These are phyloP conservation scores for Iberis pinnata DNA, from an alignment of 345 rosid genomes.

Conservation along the genomic window DNA sequence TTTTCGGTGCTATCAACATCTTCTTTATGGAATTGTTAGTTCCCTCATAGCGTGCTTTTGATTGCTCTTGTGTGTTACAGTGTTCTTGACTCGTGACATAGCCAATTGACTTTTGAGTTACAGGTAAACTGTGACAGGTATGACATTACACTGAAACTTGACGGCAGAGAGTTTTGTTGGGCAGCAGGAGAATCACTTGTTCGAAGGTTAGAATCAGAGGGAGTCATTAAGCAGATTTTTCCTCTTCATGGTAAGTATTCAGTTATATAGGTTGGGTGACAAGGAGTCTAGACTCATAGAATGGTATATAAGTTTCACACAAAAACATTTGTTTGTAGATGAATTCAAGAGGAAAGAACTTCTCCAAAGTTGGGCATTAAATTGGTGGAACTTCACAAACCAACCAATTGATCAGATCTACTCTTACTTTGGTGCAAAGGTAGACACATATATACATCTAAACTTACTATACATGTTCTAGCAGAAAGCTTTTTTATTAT, in stretches of 20 bases:
- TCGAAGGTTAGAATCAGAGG: conserved; percentile 53
- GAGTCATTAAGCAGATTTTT: conserved; percentile 65
- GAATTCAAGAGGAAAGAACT: conserved; percentile 68
- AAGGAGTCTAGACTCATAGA: conserved; percentile 12
- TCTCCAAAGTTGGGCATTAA: conserved; percentile 66
- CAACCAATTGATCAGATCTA: conserved; percentile 85
- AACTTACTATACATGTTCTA: conserved; percentile 5
- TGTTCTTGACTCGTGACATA: conserved; percentile 7
- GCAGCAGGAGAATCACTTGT: conserved; percentile 61
- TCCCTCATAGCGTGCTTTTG: background rate
- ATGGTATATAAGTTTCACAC: conserved; percentile 11
- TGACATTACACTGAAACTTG: conserved; percentile 35
- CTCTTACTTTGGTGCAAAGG: conserved; percentile 83
- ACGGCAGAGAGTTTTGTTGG: conserved; percentile 52
- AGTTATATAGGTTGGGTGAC: conserved; percentile 5
- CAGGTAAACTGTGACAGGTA: conserved; percentile 50
- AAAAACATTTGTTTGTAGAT: conserved; percentile 37
- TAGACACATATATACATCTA: conserved; percentile 20
- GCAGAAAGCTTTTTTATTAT: conserved; percentile 6
- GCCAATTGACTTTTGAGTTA: conserved; percentile 16
- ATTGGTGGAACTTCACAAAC: conserved; percentile 60
- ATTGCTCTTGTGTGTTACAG: conserved; percentile 5
- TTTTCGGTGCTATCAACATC: conserved; percentile 60
- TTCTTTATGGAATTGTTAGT: conserved; percentile 64
- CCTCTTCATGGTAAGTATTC: conserved; percentile 67